Base-by-base conservation (phyloP, 306 rosid genomes). In the Quercus berberidifolia region DNA sequence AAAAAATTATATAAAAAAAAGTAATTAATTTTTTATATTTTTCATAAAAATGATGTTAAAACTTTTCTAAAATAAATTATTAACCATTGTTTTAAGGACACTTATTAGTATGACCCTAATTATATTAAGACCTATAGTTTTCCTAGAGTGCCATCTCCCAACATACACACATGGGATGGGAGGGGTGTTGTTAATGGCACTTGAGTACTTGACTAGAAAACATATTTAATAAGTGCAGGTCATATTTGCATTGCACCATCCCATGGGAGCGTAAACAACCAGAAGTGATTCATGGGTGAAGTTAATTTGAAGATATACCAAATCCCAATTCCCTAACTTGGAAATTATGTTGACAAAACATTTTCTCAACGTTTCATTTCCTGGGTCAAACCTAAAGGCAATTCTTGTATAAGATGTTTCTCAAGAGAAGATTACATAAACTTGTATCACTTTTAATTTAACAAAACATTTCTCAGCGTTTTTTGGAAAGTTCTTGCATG, bases 21-120 rank as follows among this genome's bases (percentile, higher is more conserved):
- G 1, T 7, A 7, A 8, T 38, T 38, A 38, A 38, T 38, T 38
- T 38, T 38, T 38, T 38, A 7, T 0, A 6, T 38, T 38, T 38
- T 0, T 0, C 0, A 35, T 35, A 35, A 6, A 0, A 35, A 0
- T 6, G 0, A 0, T 35, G 10, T 38, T 0, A 6, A 38, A 0
- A 38, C 0, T 38, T 1, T 38, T 0, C 0, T 38, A 38, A 38
- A 38, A 38, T 38, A 0, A 0, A 38, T 38, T 38, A 38, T 7
- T 38, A 38, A 38, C 0, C 0, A 38, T 6, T 38, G 0, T 1
- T 0, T 2, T 38, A 38, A 38, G 0, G 0, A 2, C 0, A 38
- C 2, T 38, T 2, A 2, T 38, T 38, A 38, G 0, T 2, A 38
- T 7, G 0, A 7, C 3, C 3, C 7, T 5, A 5, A 35, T 43